Evolutionary conservation across 805 yeast species (phyloP), one percentile per base, ranked within the genome.

Genomic region (Nakazawaea peltata): DNA sequence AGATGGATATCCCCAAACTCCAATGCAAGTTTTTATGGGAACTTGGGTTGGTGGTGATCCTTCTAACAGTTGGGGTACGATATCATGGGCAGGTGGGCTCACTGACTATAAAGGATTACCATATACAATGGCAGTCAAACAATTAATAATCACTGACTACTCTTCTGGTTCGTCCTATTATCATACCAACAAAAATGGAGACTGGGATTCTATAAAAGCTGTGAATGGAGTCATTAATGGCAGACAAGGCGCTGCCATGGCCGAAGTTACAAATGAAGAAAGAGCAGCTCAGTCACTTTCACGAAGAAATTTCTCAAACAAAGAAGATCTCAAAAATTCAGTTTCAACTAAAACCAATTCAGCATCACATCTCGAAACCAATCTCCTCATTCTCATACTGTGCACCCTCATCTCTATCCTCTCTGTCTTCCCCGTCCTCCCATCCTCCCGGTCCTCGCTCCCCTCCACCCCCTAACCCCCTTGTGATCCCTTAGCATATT

Each of bases 1-100:
- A 13, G 68, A 74, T 50, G 94, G 94, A 4, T 88, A 72, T 56
- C 97, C 97, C 28, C 95, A 87, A 60, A 63, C 86, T n/a, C 97
- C 97, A 32, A 84, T 87, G 88, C 68, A 62, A 44, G 53, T 81
- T 10, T 67, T 62, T 51, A 62, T 74, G 42, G 90, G 92, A 44
- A 59, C 76, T 22, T 81, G 92, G 90, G 87, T 87, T 4, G 90
- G 88, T 48, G 92, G 92, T 53, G 87, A 81, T 54, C 61, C 81
- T 19, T 46, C 61, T 18, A 80, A 80, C 47, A 61, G 66, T 5
- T 61, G 62, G 26, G 90, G 90, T 33, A 80, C 88, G 2, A 79
- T 81, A 39, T 74, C 74, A 48, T 81, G 92, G 92, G 86, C 90
- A 4, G 90, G 90, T 40, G 94, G 94, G 38, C 40, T 45, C 14